These are phyloP conservation scores for Verticillium dahliae DNA, from an alignment of 2,329 filamentous ascomycete genomes.

Conservation along the genomic window DNA sequence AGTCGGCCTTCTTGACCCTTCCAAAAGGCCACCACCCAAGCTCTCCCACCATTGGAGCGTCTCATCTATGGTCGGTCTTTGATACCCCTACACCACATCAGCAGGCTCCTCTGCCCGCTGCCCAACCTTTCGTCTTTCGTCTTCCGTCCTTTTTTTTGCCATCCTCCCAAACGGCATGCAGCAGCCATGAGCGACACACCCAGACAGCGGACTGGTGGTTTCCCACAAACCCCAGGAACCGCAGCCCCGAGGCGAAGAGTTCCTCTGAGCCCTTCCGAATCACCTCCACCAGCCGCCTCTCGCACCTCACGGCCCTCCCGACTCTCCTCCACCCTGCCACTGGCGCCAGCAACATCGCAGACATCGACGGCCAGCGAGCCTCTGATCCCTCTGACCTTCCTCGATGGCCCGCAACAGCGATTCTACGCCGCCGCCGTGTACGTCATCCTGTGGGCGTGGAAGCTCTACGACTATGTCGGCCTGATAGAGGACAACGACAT, in stretches of 20 bases:
- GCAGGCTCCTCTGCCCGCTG: background rate
- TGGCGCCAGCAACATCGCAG: constrained; percentile 36
- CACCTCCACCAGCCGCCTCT: constrained; percentile 8
- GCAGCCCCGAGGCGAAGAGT: constrained; percentile 25
- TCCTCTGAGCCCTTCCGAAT: constrained; percentile 20
- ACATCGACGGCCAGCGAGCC: constrained; percentile 38
- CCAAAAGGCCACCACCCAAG: background rate
- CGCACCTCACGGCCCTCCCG: constrained; percentile 2
- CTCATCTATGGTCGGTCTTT: background rate
- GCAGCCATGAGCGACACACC: constrained; percentile 74
- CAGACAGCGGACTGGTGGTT: constrained; percentile 74
- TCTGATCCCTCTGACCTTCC: constrained; percentile 70
- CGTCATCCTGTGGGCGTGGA: constrained; percentile 68
- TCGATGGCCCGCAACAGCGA: constrained; percentile 88
- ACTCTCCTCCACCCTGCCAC: constrained; percentile 29
- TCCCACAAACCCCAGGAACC: constrained; percentile 65
- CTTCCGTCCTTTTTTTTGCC: background rate
- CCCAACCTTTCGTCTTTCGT: background rate
- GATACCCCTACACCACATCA: background rate
- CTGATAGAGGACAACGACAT: constrained; percentile 75
- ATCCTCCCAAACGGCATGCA: background rate
- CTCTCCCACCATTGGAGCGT: background rate
- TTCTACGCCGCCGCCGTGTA: constrained; percentile 83
- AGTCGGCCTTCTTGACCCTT: background rate
- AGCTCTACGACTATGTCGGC: constrained; percentile 77